phyloP scores from a whole-genome alignment of 1,284 basidiomycete genomes.

The Cryptococcus hybrid region DNA sequence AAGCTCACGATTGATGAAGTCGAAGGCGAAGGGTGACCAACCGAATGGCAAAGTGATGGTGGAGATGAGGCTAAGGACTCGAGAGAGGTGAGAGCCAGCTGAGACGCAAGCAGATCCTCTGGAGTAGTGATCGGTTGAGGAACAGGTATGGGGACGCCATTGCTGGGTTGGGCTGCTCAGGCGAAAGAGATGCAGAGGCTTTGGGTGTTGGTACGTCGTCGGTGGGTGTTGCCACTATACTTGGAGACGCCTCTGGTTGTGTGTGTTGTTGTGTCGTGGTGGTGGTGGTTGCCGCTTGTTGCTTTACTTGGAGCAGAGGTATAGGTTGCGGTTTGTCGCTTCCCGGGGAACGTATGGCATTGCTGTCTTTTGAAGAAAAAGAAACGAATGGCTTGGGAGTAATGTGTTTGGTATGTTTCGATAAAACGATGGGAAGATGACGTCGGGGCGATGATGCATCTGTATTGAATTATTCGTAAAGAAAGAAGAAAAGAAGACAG shows the following conservation, averaged over 20 bases:
- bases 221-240: not conserved
- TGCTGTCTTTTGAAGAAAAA: not conserved
- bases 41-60: not conserved
- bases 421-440: not conserved
- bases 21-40: not conserved
- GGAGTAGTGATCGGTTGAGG: not conserved
- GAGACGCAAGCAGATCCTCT: not conserved
- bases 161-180: too few species aligned
- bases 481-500: not conserved
- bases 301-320: conserved; percentile 1
- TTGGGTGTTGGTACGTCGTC: not conserved
- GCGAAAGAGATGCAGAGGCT: not conserved
- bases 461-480: not conserved
- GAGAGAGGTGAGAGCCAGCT: not conserved
- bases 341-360: conserved; percentile 13
- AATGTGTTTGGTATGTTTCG: not conserved
- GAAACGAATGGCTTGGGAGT: too few species aligned
- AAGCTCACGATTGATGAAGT: not conserved
- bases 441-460: not conserved
- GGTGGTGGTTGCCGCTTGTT: too few species aligned
- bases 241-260: too few species aligned
- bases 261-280: too few species aligned
- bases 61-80: not conserved
- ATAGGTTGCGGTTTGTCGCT: conserved; percentile 4
- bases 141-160: not conserved